Percentiles rank a stretch among this genome's conserved stretches.
Evolutionary conservation across 192 early-diverging fungal species (phyloP).

Genomic region (Umbelopsis ramanniana): DNA sequence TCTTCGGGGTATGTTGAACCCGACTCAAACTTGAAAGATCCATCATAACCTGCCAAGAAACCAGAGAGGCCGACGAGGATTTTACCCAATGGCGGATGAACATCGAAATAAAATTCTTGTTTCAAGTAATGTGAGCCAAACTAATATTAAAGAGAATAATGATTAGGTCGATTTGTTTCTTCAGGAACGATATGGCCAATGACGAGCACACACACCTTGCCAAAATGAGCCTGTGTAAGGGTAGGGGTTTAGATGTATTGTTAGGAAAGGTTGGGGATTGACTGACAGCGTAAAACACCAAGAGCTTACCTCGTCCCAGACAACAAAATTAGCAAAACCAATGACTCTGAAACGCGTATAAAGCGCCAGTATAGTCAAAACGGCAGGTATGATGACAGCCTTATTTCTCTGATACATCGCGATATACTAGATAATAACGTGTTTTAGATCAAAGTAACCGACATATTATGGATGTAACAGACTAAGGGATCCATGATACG

Average conservation of each 20-base stretch:
- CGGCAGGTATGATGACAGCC: constrained; percentile 48
- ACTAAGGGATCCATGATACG: background rate
- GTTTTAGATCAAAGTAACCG: constrained; percentile 24
- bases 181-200: background rate
- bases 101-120: constrained; percentile 94
- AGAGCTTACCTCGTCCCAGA: constrained; percentile 78
- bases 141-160: constrained; percentile 42
- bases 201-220: constrained; percentile 45
- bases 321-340: constrained; percentile 59
- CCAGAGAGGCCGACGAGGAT: constrained; percentile 92
- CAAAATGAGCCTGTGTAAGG: constrained; percentile 56
- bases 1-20: constrained; percentile 76
- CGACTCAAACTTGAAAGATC: constrained; percentile 83
- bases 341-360: constrained; percentile 71
- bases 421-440: constrained; percentile 27
- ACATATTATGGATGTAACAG: background rate
- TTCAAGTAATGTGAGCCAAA: constrained; percentile 96
- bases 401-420: constrained; percentile 53
- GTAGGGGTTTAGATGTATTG: background rate
- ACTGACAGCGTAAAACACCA: no score
- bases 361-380: constrained; percentile 67
- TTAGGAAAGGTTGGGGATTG: no score
- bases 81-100: constrained; percentile 98
- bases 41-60: constrained; percentile 82
- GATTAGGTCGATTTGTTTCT: background rate